These are phyloP conservation scores for Colletotrichum sp. DNA, from an alignment of 2,329 filamentous ascomycete genomes.

Conservation along the genomic window DNA sequence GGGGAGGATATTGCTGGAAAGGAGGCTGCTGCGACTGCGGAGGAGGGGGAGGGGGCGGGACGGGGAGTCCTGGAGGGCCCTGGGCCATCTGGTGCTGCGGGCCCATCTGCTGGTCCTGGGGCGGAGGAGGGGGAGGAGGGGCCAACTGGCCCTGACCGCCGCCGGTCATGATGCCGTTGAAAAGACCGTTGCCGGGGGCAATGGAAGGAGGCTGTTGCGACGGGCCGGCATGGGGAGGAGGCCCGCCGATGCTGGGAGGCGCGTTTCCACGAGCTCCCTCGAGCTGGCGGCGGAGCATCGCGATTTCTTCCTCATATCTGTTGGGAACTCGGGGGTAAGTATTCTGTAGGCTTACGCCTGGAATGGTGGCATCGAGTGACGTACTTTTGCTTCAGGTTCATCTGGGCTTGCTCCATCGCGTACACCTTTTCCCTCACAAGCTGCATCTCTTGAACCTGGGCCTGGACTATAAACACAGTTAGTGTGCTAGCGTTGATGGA, in stretches of 20 bases:
- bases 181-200: slow-evolving; percentile 89
- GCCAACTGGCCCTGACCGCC: slow-evolving; percentile 83
- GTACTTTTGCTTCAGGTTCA: slow-evolving; percentile 90
- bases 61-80: slow-evolving; percentile 71
- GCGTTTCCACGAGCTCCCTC: slow-evolving; percentile 72
- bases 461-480: slow-evolving; percentile 66
- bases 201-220: slow-evolving; percentile 88
- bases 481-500: slow-evolving; percentile 12
- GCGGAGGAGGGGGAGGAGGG: slow-evolving; percentile 69
- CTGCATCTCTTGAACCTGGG: slow-evolving; percentile 94
- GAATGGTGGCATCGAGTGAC: slow-evolving; percentile 32
- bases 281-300: slow-evolving; percentile 85
- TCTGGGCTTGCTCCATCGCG: slow-evolving; percentile 87
- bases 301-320: slow-evolving; percentile 94
- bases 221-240: slow-evolving; percentile 77
- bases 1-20: slow-evolving; percentile 73
- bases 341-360: not conserved
- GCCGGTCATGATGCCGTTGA: slow-evolving; percentile 95
- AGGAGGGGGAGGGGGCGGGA: slow-evolving; percentile 62
- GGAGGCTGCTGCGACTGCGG: slow-evolving; percentile 70
- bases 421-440: slow-evolving; percentile 93
- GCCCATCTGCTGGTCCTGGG: slow-evolving; percentile 67
- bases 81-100: slow-evolving; percentile 67
- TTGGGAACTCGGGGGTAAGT: slow-evolving; percentile 10
- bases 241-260: slow-evolving; percentile 66